Percentiles rank a stretch among this genome's conserved stretches.
Evolutionary conservation across 495 filamentous ascomycete species (phyloP).

Genomic region (Aspergillus ostianus): DNA sequence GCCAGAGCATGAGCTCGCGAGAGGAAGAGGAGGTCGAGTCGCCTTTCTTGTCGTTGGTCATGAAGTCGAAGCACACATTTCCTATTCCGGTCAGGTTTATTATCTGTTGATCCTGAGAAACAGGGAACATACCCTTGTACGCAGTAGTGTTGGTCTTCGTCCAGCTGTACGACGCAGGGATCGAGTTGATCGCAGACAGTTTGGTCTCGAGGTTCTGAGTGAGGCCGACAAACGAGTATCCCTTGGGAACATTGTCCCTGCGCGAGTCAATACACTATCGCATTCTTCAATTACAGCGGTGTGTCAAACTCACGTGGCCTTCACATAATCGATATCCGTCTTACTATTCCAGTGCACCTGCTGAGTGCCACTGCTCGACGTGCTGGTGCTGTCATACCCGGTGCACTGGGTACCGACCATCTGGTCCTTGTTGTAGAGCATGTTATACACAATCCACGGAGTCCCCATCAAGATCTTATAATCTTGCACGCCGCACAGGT

Average conservation of each 20-base stretch:
- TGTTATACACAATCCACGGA: constrained; percentile 41
- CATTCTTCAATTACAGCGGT: not conserved
- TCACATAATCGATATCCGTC: constrained; percentile 27
- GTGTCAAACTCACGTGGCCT: constrained; percentile 17
- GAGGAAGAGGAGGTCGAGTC: constrained; percentile 30
- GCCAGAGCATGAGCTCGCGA: constrained; percentile 43
- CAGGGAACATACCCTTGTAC: constrained; percentile 28
- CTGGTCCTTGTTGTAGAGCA: constrained; percentile 33
- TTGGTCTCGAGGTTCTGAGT: constrained; percentile 34
- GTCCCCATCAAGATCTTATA: constrained; percentile 29
- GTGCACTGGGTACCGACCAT: constrained; percentile 31
- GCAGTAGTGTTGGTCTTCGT: constrained; percentile 30
- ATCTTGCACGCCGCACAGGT: constrained; percentile 31
- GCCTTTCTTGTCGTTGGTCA: constrained; percentile 29
- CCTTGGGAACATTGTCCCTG: constrained; percentile 35
- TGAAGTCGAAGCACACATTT: constrained; percentile 41
- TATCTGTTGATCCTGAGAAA: not conserved
- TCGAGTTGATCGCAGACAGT: constrained; percentile 31
- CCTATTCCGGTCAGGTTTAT: constrained; percentile 12
- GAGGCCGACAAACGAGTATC: constrained; percentile 40
- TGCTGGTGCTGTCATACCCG: constrained; percentile 27
- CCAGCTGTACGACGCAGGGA: constrained; percentile 36
- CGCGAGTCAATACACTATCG: not conserved
- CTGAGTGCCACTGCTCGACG: constrained; percentile 21
- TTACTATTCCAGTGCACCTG: constrained; percentile 28